These are phyloP conservation scores for Sporothrix schenckii DNA, from an alignment of 2,329 filamentous ascomycete species.

Conservation along the genomic window DNA sequence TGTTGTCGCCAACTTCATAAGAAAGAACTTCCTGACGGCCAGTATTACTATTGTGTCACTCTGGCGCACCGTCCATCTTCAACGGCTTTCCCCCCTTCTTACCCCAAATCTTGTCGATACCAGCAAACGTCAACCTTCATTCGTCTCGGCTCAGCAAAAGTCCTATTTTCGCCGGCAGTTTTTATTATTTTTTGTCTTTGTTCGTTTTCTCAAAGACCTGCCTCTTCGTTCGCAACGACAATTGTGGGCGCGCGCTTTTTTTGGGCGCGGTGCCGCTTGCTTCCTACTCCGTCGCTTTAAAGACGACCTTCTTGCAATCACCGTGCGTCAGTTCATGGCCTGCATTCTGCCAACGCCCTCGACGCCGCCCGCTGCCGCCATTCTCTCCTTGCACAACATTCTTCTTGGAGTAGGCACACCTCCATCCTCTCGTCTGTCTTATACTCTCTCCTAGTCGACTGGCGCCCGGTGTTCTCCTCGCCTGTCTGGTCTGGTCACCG, in stretches of 20 bases:
- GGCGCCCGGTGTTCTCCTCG: neutral
- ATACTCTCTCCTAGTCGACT: too few species aligned
- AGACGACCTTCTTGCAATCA: neutral
- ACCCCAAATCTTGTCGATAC: constrained; percentile 7
- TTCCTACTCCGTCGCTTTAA: neutral
- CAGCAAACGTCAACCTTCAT: neutral
- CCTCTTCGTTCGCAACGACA: neutral
- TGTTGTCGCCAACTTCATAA: neutral
- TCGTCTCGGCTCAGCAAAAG: neutral
- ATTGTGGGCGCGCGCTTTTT: neutral
- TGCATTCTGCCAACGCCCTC: neutral
- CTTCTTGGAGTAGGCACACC: neutral
- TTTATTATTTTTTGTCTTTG: neutral
- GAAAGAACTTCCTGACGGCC: neutral
- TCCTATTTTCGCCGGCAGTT: neutral
- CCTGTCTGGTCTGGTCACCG: neutral
- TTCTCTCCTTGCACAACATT: neutral
- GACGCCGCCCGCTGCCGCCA: neutral
- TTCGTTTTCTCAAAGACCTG: neutral
- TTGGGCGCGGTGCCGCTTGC: neutral
- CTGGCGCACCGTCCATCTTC: neutral
- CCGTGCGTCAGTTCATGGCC: constrained; percentile 3
- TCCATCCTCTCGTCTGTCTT: neutral
- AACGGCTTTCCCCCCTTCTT: constrained; percentile 10
- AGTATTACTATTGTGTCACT: constrained; percentile 1